Conservation (phyloP, 345 rosid genomes). For the Linum tenue region DNA sequence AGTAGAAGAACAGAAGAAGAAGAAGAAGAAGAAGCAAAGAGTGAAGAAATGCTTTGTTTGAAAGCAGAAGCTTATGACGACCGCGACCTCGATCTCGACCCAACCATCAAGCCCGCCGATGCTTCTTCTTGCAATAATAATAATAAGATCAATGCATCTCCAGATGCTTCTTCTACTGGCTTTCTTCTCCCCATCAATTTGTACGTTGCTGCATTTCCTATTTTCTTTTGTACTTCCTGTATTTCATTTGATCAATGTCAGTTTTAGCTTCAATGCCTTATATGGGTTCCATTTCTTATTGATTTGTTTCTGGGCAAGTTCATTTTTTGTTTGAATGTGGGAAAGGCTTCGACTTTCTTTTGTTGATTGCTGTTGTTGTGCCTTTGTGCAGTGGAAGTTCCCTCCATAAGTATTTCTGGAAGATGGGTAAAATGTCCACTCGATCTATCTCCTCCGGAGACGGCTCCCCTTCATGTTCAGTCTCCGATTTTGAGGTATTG, state of each 20-base stretch:
- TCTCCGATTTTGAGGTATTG: slow-evolving; percentile 19
- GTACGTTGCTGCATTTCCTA: slow-evolving; percentile 1
- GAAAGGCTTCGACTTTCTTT: background rate
- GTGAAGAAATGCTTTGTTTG: background rate
- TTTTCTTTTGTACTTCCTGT: background rate
- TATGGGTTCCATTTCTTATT: background rate
- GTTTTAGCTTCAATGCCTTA: background rate
- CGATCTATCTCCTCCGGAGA: slow-evolving; percentile 21
- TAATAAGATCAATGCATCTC: too few species aligned
- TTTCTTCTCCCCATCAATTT: slow-evolving; percentile 22
- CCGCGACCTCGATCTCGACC: background rate
- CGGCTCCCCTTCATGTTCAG: slow-evolving; percentile 13
- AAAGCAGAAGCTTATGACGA: background rate
- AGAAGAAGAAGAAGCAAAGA: background rate
- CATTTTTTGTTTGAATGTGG: background rate
- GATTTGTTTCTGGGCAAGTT: background rate
- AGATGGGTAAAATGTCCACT: slow-evolving; percentile 6
- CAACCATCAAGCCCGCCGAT: too few species aligned
- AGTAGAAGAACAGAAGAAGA: too few species aligned
- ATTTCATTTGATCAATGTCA: background rate
- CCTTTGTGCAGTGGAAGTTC: slow-evolving; percentile 17
- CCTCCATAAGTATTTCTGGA: slow-evolving; percentile 21
- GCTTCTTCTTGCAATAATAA: too few species aligned
- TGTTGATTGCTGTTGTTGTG: background rate
- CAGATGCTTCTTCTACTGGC: background rate